Percentiles rank a stretch among this genome's conserved stretches.
Conservation (phyloP, 257 asterid genomes). For the Echites panduratus region DNA sequence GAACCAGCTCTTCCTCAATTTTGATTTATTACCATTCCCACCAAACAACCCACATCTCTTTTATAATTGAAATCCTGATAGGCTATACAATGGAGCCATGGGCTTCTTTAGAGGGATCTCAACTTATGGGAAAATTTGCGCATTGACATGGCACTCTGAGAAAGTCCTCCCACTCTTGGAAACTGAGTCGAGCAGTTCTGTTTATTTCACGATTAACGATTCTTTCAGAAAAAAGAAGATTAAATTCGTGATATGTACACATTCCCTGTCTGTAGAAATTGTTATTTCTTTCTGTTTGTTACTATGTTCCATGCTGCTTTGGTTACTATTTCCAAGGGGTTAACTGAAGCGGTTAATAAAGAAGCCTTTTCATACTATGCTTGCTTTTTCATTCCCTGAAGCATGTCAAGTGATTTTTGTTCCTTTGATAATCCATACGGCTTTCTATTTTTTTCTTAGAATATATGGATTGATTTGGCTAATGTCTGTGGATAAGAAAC, state of each 20-base stretch:
- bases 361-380: not conserved
- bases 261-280: not conserved
- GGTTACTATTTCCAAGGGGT: not conserved
- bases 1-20: not conserved
- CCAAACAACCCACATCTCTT: not conserved
- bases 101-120: not conserved
- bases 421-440: not conserved
- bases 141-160: not conserved
- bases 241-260: not conserved
- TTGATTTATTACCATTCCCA: not conserved
- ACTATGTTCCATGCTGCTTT: not conserved
- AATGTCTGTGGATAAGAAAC: not conserved
- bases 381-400: not conserved
- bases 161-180: not conserved
- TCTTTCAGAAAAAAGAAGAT: not conserved
- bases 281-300: not conserved
- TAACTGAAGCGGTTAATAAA: not conserved
- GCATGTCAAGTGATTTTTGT: not conserved
- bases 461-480: not conserved
- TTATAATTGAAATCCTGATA: not conserved
- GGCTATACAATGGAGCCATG: not conserved
- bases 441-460: not conserved
- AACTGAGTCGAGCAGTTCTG: not conserved
- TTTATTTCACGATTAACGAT: too few relatives aligned
- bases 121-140: not conserved